These are phyloP conservation scores for Bretschneidera sinensis DNA, from an alignment of 345 rosid species.

Conservation along the genomic window DNA sequence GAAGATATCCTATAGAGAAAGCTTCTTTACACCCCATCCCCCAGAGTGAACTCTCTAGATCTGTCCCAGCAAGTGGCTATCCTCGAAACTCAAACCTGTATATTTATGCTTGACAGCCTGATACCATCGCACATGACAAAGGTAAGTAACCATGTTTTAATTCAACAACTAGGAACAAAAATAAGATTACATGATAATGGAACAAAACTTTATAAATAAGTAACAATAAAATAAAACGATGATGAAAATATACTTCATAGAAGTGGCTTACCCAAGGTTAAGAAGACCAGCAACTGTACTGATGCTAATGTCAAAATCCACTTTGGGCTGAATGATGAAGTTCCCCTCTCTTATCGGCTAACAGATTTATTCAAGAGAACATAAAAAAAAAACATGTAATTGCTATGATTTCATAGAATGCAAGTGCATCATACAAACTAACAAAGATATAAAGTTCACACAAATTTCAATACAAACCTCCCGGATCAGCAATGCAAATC, in stretches of 20 bases:
- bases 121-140: too few relatives aligned
- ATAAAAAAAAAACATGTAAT: conserved; percentile 11
- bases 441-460: conserved; percentile 4
- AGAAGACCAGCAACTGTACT: conserved; percentile 98
- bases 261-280: conserved; percentile 81
- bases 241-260: too few relatives aligned
- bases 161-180: background rate
- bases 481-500: conserved; percentile 92
- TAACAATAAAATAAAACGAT: too few relatives aligned
- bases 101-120: too few relatives aligned
- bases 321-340: conserved; percentile 99
- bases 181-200: background rate
- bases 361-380: background rate
- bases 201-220: background rate
- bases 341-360: conserved; percentile 99
- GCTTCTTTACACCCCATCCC: too few relatives aligned
- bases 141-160: too few relatives aligned
- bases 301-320: conserved; percentile 95
- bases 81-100: background rate
- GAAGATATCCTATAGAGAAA: too few relatives aligned
- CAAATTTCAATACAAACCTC: conserved; percentile 55
- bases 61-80: background rate
- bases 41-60: too few relatives aligned
- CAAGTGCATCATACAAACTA: conserved; percentile 1
- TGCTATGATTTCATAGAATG: conserved; percentile 4